Base-by-base conservation (phyloP, 2,329 filamentous ascomycete genomes). In the Aureobasidium sp. region DNA sequence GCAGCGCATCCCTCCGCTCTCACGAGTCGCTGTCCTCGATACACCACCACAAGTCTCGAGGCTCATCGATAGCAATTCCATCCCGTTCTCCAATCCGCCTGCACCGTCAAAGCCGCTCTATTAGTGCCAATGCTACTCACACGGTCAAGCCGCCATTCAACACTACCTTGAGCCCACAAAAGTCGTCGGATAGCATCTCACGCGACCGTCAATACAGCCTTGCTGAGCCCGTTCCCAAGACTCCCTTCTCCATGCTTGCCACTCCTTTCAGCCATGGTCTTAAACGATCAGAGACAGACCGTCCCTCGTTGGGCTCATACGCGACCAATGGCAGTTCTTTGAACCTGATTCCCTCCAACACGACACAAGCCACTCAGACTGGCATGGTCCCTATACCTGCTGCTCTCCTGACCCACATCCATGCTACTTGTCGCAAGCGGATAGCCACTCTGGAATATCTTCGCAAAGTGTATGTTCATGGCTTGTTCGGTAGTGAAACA, bases 371-470 rank as follows among this genome's bases (percentile, higher is more conserved):
- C 5, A 51, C 51, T n/a, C 32, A 47, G 15, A 42, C 57, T 15
- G 42, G 13, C 37, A 17, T 53, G 76, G 80, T 66, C 83, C 82
- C 84, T 75, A 80, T 66, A 83, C 82, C 84, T 9, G 76, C 79
- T 63, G 76, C 80, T 52, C 78, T 87, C 62, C 86, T 84, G 72
- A 80, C 85, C 67, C 82, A 86, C 66, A 85, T 99, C 64, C 89
- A 93, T 63, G 93, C 97, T 64, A 84, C 90, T 68, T 88, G 90
- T 41, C 87, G 88, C 63, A 99, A 99, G 79, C 84, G 94, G 68
- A 96, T 99, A 78, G 91, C 91, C 1, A 97, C 94, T 0, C 75
- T 99, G 46, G 90, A 96, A 69, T 99, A 99, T 72, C 75, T 99
- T 66, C 85, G 92, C 65, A 96, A 95, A 78, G 88, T 91, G 91